These are phyloP conservation scores for Quercus lobata DNA, from an alignment of 331 rosid genomes.

Conservation along the genomic window DNA sequence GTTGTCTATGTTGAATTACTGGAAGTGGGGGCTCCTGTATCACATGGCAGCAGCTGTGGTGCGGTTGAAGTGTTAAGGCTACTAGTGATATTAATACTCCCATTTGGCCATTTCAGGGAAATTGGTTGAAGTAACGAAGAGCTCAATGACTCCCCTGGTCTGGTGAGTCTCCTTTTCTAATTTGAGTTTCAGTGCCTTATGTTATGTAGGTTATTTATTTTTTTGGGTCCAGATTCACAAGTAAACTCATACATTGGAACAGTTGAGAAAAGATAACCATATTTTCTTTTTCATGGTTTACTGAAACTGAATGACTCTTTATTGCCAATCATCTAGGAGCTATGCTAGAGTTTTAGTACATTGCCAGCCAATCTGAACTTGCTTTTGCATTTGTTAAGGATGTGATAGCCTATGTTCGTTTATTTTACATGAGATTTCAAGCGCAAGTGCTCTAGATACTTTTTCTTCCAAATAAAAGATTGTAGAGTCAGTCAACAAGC, in stretches of 20 bases:
- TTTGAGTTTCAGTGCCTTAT: background rate
- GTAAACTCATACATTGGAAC: background rate
- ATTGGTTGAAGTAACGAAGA: constrained; percentile 60
- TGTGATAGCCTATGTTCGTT: background rate
- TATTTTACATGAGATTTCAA: background rate
- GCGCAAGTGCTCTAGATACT: background rate
- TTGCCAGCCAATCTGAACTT: no score
- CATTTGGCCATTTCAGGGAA: constrained; percentile 60
- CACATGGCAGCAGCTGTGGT: constrained; percentile 32
- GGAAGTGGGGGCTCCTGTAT: constrained; percentile 60
- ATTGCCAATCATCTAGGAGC: background rate
- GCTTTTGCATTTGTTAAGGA: background rate
- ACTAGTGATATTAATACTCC: constrained; percentile 91
- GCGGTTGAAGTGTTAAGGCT: constrained; percentile 99
- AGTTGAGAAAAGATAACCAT: background rate
- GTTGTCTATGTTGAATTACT: constrained; percentile 93
- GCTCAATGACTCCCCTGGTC: constrained; percentile 73
- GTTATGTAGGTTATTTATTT: background rate
- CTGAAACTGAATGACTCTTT: background rate
- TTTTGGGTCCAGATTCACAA: background rate
- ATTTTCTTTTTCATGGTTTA: background rate
- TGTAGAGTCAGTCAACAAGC: no score
- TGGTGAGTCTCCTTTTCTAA: constrained; percentile 50
- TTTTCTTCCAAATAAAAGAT: no score
- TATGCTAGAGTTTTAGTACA: no score